phyloP scores from a whole-genome alignment of 768 basidiomycete species.

The Agaricus subrufescens region DNA sequence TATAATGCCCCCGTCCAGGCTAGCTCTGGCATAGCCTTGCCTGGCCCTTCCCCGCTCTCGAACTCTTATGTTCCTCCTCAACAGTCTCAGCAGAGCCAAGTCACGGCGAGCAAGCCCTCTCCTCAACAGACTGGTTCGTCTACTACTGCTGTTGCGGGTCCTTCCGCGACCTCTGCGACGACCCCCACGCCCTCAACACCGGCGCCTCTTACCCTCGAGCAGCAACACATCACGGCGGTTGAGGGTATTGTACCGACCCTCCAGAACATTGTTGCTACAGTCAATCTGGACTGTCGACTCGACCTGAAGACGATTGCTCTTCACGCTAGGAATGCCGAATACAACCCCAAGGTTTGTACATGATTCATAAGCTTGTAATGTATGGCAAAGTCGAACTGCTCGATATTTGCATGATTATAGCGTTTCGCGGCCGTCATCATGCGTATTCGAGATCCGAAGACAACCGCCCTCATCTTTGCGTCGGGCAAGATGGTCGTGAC shows the following conservation, averaged over 20 bases:
- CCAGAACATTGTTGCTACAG: conserved; percentile 99
- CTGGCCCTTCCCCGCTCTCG: conserved; percentile 52
- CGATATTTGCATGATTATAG: conserved; percentile 57
- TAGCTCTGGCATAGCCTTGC: conserved; percentile 39
- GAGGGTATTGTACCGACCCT: conserved; percentile 98
- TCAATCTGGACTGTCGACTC: conserved; percentile 93
- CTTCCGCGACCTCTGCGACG: conserved; percentile 48
- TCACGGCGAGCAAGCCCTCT: conserved; percentile 16
- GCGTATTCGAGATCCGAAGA: conserved; percentile 99
- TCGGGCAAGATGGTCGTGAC: conserved; percentile 99
- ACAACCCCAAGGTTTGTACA: conserved; percentile 97
- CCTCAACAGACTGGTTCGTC: conserved; percentile 22
- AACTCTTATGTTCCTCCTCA: conserved; percentile 46
- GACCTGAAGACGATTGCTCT: conserved; percentile 98
- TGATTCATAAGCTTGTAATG: conserved; percentile 32
- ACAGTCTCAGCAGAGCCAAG: conserved; percentile 25
- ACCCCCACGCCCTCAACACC: conserved; percentile 62
- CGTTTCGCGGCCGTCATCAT: conserved; percentile 99
- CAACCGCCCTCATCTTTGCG: conserved; percentile 98
- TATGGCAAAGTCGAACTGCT: conserved; percentile 57
- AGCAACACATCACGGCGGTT: conserved; percentile 93
- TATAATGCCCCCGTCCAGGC: conserved; percentile 33
- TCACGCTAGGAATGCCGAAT: conserved; percentile 97
- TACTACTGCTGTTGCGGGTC: conserved; percentile 48
- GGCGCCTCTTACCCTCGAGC: conserved; percentile 75